phyloP scores from a whole-genome alignment of 108 stramenopile species.

The Conticribra weissflogii region DNA sequence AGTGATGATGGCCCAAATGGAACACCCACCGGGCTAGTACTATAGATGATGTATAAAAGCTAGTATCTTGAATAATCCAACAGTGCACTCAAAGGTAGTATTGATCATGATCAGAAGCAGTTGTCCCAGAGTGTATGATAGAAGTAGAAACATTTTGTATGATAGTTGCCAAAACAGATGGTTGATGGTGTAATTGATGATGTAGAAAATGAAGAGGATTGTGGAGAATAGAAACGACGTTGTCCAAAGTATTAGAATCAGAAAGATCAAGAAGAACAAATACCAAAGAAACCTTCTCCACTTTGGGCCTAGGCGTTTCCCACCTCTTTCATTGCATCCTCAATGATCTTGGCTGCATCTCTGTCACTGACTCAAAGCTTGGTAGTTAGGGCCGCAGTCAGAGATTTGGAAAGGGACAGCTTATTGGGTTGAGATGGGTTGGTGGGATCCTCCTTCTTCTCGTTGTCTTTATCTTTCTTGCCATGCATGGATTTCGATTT shows the following conservation, averaged over 20 bases:
- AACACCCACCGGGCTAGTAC: no score
- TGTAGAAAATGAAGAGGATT: no score
- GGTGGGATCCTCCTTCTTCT: no score
- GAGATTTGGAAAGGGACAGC: neutral
- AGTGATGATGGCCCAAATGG: no score
- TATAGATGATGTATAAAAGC: no score
- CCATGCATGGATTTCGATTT: neutral
- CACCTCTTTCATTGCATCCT: neutral
- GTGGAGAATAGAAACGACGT: conserved; percentile 4
- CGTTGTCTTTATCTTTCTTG: neutral
- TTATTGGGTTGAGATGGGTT: neutral
- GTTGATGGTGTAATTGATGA: no score
- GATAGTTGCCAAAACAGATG: no score
- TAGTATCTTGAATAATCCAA: no score
- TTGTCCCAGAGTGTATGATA: no score
- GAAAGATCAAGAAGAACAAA: neutral
- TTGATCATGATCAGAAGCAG: no score
- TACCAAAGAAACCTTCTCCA: conserved; percentile 1
- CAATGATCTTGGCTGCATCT: neutral
- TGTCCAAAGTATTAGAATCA: conserved; percentile 14
- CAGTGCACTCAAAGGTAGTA: no score
- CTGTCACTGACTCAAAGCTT: neutral
- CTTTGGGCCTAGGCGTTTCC: conserved; percentile 11
- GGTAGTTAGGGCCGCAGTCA: neutral
- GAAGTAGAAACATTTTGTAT: no score